Conservation (phyloP, 257 asterid genomes). For the Ilex asprella region DNA sequence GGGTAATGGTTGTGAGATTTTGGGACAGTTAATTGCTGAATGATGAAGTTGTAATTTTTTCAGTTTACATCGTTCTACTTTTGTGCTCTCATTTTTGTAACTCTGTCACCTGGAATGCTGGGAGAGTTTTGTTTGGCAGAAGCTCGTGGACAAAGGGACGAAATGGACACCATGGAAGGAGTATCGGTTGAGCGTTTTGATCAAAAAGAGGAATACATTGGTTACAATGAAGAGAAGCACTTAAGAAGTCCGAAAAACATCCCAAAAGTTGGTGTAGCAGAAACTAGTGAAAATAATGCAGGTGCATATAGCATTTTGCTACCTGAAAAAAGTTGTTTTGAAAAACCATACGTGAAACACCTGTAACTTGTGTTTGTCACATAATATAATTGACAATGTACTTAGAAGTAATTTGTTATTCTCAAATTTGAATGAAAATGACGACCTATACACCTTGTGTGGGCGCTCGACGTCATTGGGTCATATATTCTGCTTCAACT, state of each 20-base stretch:
- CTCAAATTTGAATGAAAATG: not conserved
- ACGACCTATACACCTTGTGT: not conserved
- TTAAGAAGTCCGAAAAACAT: conserved; percentile 13
- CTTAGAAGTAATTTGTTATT: too few relatives aligned
- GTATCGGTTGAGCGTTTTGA: conserved; percentile 5
- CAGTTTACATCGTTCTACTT: not conserved
- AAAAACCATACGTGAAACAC: not conserved
- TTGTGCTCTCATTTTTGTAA: not conserved
- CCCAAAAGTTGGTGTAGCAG: conserved; percentile 9
- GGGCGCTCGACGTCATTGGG: too few relatives aligned
- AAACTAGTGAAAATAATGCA: conserved; percentile 17
- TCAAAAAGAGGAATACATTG: conserved; percentile 12
- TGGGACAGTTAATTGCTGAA: not conserved
- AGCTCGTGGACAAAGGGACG: conserved; percentile 16
- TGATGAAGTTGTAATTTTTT: not conserved
- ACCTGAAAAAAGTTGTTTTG: not conserved
- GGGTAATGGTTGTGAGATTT: conserved; percentile 12
- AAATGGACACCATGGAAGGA: conserved; percentile 3
- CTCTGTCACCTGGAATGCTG: conserved; percentile 1
- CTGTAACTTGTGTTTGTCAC: not conserved
- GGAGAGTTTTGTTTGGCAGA: conserved; percentile 26
- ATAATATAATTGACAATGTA: not conserved
- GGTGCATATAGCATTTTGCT: conserved; percentile 26
- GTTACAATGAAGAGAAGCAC: conserved; percentile 15
- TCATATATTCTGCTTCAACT: too few relatives aligned